phyloP scores from a whole-genome alignment of 2,329 filamentous ascomycete genomes.

The Xylariaceae sp. region DNA sequence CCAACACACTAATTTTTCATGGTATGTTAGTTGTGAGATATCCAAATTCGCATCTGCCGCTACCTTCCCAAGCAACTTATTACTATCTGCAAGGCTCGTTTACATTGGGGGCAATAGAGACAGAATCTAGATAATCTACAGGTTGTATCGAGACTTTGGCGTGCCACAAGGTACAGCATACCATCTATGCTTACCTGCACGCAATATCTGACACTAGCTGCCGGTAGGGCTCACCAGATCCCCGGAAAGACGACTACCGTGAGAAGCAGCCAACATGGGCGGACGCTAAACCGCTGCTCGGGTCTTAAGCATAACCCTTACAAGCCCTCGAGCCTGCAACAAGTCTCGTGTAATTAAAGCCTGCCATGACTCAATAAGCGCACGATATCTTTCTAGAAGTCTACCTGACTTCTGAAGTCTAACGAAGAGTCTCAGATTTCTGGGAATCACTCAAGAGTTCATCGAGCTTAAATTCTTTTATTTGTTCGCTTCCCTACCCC shows the following conservation, averaged over 20 bases:
- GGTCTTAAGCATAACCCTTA: neutral
- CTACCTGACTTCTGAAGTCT: too few species aligned
- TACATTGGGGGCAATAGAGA: neutral
- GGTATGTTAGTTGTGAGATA: neutral
- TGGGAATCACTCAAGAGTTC: too few species aligned
- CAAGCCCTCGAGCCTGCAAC: neutral
- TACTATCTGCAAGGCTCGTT: neutral
- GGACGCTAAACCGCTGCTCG: constrained; percentile 15
- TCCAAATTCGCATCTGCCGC: neutral
- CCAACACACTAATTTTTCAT: neutral
- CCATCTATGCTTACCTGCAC: constrained; percentile 23
- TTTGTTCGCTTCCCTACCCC: too few species aligned
- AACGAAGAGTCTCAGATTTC: too few species aligned
- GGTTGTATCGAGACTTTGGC: constrained; percentile 1
- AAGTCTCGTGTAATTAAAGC: neutral
- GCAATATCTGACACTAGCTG: constrained; percentile 25
- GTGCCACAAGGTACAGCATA: constrained; percentile 15
- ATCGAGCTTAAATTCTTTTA: too few species aligned
- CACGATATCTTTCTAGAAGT: neutral
- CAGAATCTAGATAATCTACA: neutral
- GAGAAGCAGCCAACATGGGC: constrained; percentile 10
- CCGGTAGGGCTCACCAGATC: constrained; percentile 27
- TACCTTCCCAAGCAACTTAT: neutral
- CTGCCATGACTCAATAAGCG: neutral
- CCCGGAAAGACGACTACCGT: constrained; percentile 22